phyloP scores from a whole-genome alignment of 2,329 filamentous ascomycete genomes.

The Nothophoma quercina region DNA sequence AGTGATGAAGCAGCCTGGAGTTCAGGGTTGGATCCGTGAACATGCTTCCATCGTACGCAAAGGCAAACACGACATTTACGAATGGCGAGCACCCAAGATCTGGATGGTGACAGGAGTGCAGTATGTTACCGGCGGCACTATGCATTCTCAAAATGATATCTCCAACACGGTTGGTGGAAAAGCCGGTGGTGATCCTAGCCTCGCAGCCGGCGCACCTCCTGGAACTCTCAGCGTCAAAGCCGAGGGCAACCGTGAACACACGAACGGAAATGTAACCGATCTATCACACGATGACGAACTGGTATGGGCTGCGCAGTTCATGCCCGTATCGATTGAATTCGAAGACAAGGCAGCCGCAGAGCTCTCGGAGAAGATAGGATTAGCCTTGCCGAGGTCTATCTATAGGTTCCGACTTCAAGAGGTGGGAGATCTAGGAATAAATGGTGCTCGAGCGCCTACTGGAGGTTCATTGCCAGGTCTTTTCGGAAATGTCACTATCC shows the following conservation, averaged over 20 bases:
- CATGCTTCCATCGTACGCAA: slow-evolving; percentile 1
- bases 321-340: neutral
- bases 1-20: neutral
- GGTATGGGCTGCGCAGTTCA: slow-evolving; percentile 6
- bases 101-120: slow-evolving; percentile 5
- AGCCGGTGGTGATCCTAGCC: neutral
- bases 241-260: neutral
- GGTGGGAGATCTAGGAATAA: neutral
- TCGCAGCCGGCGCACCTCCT: neutral
- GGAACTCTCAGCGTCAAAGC: neutral
- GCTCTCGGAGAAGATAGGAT: no score
- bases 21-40: neutral
- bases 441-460: no score
- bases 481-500: neutral
- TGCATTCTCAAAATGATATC: neutral
- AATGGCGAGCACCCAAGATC: neutral
- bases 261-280: neutral
- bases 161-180: neutral
- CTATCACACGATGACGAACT: neutral
- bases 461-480: no score
- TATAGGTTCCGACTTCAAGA: neutral
- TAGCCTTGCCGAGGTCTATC: neutral
- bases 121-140: neutral
- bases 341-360: neutral
- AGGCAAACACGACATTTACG: neutral